Conservation (phyloP, 768 basidiomycete species). For the Scleroderma bovista region DNA sequence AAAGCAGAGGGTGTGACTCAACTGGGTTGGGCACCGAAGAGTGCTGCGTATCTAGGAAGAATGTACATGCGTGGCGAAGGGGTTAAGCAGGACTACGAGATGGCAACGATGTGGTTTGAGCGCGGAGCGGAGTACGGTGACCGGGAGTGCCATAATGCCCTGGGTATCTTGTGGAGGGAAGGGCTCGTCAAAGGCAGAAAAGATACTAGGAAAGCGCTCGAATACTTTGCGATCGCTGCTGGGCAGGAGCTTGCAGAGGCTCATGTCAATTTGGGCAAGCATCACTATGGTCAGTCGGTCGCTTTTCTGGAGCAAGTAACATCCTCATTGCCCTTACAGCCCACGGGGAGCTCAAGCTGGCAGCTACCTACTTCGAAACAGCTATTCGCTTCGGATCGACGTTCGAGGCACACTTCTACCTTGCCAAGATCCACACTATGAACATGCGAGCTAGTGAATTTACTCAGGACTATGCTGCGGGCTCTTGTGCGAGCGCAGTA, state of each 20-base stretch:
- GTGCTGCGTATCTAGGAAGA: conserved; percentile 85
- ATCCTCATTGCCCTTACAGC: conserved; percentile 37
- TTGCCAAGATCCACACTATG: conserved; percentile 73
- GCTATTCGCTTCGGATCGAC: conserved; percentile 86
- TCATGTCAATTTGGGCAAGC: conserved; percentile 84
- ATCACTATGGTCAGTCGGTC: conserved; percentile 50
- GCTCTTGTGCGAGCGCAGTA: conserved; percentile 85
- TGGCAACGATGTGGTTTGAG: conserved; percentile 93
- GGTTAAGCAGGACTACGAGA: conserved; percentile 63
- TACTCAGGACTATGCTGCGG: conserved; percentile 47
- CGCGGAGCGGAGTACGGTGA: conserved; percentile 78
- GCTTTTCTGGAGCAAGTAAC: background rate
- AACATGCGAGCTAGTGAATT: conserved; percentile 41
- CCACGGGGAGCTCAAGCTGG: conserved; percentile 59
- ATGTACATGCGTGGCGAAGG: conserved; percentile 96
- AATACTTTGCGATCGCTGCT: conserved; percentile 73
- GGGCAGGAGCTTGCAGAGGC: conserved; percentile 89
- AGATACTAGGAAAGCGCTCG: conserved; percentile 59
- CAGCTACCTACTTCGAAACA: conserved; percentile 73
- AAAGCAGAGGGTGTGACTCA: conserved; percentile 50
- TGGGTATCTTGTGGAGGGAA: conserved; percentile 91
- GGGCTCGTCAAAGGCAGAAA: conserved; percentile 68
- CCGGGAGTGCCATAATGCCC: conserved; percentile 80
- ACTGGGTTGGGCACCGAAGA: conserved; percentile 64
- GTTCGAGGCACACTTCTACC: conserved; percentile 92